These are phyloP conservation scores for Schizochytrium sp. DNA, from an alignment of 108 stramenopile genomes.

Conservation along the genomic window DNA sequence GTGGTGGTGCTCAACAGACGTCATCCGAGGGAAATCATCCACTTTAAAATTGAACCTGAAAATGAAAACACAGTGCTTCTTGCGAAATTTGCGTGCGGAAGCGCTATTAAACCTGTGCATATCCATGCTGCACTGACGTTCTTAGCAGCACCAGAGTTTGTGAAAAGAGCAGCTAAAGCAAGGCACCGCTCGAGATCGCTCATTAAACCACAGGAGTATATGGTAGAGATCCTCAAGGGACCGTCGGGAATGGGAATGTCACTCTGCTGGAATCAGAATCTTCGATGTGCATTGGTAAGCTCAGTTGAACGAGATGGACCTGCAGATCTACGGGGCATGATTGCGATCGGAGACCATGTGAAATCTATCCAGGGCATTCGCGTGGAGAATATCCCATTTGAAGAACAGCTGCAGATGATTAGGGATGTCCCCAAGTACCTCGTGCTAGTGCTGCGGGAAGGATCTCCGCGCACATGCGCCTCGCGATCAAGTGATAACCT, in stretches of 20 bases:
- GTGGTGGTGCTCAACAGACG: background rate
- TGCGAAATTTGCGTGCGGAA: background rate
- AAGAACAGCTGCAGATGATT: slow-evolving; percentile 5
- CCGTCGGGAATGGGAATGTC: slow-evolving; percentile 10
- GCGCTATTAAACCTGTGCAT: background rate
- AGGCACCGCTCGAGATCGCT: background rate
- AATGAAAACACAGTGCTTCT: background rate
- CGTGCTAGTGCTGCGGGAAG: background rate
- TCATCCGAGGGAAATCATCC: background rate
- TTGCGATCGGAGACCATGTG: background rate
- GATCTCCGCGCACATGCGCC: background rate
- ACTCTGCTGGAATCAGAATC: slow-evolving; percentile 10
- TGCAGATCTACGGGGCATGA: background rate
- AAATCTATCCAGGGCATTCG: slow-evolving; percentile 1
- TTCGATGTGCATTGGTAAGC: background rate
- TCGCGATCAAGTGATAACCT: background rate
- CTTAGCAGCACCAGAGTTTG: background rate
- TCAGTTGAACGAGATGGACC: background rate
- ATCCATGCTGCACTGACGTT: background rate
- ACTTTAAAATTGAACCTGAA: background rate
- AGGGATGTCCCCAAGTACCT: slow-evolving; percentile 28
- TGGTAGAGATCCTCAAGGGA: slow-evolving; percentile 7
- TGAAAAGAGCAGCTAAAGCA: background rate
- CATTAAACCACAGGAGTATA: background rate
- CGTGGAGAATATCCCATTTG: slow-evolving; percentile 9